phyloP scores from a whole-genome alignment of 768 basidiomycete genomes.

The Scleroderma citrinum region DNA sequence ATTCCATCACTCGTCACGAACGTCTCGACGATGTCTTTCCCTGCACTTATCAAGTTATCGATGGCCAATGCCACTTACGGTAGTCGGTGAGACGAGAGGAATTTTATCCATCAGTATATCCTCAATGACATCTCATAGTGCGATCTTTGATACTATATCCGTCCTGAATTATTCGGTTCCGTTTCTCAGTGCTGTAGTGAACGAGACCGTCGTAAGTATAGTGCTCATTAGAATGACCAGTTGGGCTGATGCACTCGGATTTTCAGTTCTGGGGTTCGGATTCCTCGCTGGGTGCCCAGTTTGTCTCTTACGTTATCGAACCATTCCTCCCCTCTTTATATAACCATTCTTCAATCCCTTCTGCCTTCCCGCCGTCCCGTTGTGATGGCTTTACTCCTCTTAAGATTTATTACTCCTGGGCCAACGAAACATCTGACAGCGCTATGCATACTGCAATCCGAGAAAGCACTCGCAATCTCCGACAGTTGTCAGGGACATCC shows the following conservation, averaged over 20 bases:
- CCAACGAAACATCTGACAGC: no score
- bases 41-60: slow-evolving; percentile 7
- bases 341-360: background rate
- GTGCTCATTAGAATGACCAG: no score
- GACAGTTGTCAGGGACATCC: slow-evolving; percentile 23
- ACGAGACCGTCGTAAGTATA: slow-evolving; percentile 14
- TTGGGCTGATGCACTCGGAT: no score
- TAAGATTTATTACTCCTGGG: slow-evolving; percentile 43
- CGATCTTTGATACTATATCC: no score
- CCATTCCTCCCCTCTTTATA: slow-evolving; percentile 33
- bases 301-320: slow-evolving; percentile 32
- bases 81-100: no score
- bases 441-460: slow-evolving; percentile 33
- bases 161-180: no score
- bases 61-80: background rate
- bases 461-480: slow-evolving; percentile 32
- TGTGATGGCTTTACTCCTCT: slow-evolving; percentile 33
- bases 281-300: background rate
- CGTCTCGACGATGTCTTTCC: slow-evolving; percentile 12
- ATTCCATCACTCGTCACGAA: slow-evolving; percentile 7
- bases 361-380: no score
- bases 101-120: no score
- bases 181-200: slow-evolving; percentile 12
- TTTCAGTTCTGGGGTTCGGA: no score
- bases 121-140: no score